phyloP scores from a whole-genome alignment of 345 rosid species.

The Lepidium aucheri region DNA sequence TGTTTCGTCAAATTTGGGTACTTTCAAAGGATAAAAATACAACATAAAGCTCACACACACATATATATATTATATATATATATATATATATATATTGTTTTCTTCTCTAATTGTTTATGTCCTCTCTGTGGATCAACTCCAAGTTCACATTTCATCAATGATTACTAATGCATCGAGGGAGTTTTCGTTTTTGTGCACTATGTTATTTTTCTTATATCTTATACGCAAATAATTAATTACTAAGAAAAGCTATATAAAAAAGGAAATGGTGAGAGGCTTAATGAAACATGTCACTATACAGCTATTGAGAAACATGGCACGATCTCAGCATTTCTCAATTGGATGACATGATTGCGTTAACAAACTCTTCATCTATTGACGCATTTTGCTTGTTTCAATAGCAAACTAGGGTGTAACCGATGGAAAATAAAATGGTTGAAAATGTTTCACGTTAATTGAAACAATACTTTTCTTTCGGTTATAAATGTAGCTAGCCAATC shows the following conservation, averaged over 20 bases:
- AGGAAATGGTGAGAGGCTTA: constrained; percentile 1
- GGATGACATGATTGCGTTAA: neutral
- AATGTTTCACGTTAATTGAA: neutral
- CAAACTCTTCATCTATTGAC: neutral
- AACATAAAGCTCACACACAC: neutral
- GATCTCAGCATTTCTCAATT: constrained; percentile 11
- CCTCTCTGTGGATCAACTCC: neutral
- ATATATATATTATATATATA: too few species aligned
- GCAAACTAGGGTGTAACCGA: neutral
- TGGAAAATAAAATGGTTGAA: neutral
- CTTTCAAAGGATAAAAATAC: neutral
- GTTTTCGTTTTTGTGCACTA: neutral
- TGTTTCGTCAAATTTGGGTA: neutral
- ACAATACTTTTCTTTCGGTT: neutral
- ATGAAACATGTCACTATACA: constrained; percentile 16
- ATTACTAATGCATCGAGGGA: neutral
- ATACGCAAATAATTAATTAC: neutral
- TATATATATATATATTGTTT: too few species aligned
- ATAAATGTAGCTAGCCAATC: neutral
- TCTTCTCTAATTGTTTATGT: too few species aligned
- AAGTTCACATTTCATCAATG: neutral
- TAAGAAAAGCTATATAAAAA: neutral
- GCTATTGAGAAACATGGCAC: constrained; percentile 22
- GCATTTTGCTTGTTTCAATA: neutral
- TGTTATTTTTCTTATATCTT: neutral